phyloP scores from a whole-genome alignment of 1,139 yeast genomes.

The Debaryomyces coudertii region DNA sequence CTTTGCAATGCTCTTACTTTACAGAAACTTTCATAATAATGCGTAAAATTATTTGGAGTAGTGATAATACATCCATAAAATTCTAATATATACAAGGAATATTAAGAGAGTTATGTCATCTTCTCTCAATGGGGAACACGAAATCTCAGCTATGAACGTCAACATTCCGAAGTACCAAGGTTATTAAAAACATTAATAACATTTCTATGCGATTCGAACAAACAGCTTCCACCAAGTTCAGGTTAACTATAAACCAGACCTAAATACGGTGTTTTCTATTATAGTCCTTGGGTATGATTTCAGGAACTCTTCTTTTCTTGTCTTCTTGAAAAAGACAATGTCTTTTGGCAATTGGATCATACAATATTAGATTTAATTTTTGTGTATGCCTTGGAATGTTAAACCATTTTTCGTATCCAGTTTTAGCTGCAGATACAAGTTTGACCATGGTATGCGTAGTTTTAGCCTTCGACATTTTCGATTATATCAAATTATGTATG shows the following conservation, averaged over 20 bases:
- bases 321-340: slow-evolving; percentile 90
- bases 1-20: background rate
- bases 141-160: too few relatives aligned
- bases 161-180: background rate
- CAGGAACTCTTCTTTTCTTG: slow-evolving; percentile 80
- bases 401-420: slow-evolving; percentile 83
- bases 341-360: slow-evolving; percentile 73
- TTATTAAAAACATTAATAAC: background rate
- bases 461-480: slow-evolving; percentile 46
- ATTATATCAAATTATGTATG: background rate
- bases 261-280: slow-evolving; percentile 48
- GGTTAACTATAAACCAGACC: background rate
- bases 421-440: slow-evolving; percentile 79
- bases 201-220: slow-evolving; percentile 5
- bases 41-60: slow-evolving; percentile 2
- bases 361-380: slow-evolving; percentile 77
- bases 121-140: background rate
- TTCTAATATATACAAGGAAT: slow-evolving; percentile 10
- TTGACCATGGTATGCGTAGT: slow-evolving; percentile 52
- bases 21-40: background rate
- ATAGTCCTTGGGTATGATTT: slow-evolving; percentile 61
- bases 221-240: background rate
- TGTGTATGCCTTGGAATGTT: slow-evolving; percentile 82
- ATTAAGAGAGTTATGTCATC: background rate
- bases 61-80: background rate